Percentiles rank a stretch among this genome's conserved stretches.
Evolutionary conservation across 345 rosid species (phyloP).

Genomic region (Lepidium didymum): DNA sequence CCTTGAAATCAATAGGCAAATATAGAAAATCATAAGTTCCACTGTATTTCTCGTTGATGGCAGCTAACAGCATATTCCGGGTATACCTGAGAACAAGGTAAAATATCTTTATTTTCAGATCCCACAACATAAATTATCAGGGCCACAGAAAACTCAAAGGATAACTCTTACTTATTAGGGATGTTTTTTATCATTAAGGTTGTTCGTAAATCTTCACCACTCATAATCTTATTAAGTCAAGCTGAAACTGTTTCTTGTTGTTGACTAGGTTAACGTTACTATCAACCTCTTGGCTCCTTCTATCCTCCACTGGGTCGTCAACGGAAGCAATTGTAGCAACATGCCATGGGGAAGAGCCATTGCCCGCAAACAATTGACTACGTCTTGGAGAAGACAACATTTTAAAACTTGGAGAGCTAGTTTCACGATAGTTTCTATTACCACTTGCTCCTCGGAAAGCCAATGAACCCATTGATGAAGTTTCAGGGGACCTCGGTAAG

Average conservation of each 20-base stretch:
- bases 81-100: constrained; percentile 44
- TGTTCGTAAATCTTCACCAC: constrained; percentile 53
- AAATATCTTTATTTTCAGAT: not conserved
- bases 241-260: constrained; percentile 63
- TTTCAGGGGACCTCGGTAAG: constrained; percentile 58
- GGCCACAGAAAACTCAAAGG: not conserved
- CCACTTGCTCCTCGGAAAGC: constrained; percentile 40
- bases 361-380: constrained; percentile 48
- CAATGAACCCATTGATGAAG: constrained; percentile 49
- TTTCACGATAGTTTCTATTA: constrained; percentile 42
- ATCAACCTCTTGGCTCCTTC: constrained; percentile 47
- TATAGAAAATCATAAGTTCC: constrained; percentile 72
- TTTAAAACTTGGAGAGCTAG: constrained; percentile 41
- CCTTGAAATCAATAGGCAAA: constrained; percentile 79
- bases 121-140: not conserved
- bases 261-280: constrained; percentile 46
- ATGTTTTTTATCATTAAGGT: constrained; percentile 57
- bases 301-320: constrained; percentile 50
- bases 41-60: constrained; percentile 56
- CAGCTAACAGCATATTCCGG: constrained; percentile 69
- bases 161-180: constrained; percentile 44
- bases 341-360: constrained; percentile 41
- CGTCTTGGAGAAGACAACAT: constrained; percentile 59
- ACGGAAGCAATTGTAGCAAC: constrained; percentile 22
- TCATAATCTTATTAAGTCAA: constrained; percentile 67